Evolutionary conservation across 768 basidiomycete genomes (phyloP).

Genomic region (Pleurotus djamor): DNA sequence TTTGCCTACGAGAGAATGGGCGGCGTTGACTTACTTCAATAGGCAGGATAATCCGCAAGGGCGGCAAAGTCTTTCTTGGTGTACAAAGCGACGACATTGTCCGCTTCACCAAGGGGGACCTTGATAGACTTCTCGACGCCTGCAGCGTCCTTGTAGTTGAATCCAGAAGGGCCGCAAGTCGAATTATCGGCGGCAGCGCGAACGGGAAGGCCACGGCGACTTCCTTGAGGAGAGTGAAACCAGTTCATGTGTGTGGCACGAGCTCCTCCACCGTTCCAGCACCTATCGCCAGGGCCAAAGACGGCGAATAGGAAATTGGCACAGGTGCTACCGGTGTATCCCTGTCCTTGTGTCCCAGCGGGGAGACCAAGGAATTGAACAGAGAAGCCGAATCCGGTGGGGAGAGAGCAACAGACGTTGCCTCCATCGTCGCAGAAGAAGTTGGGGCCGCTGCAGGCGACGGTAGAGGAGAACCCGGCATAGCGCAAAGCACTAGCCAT

Average conservation of each 20-base stretch:
- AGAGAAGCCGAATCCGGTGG: slow-evolving; percentile 6
- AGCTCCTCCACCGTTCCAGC: slow-evolving; percentile 6
- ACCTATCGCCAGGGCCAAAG: background rate
- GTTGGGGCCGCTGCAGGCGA: background rate
- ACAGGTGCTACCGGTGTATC: slow-evolving; percentile 5
- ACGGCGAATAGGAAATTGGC: slow-evolving; percentile 1
- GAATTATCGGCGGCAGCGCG: background rate
- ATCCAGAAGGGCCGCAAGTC: background rate
- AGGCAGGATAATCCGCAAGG: background rate
- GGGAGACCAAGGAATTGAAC: slow-evolving; percentile 3
- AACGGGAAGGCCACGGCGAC: background rate
- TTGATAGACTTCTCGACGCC: background rate
- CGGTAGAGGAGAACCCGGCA: slow-evolving; percentile 5
- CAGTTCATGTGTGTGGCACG: slow-evolving; percentile 6
- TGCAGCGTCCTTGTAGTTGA: background rate
- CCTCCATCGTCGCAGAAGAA: slow-evolving; percentile 6
- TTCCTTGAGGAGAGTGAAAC: slow-evolving; percentile 5
- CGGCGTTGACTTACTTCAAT: background rate
- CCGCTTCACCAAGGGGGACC: background rate
- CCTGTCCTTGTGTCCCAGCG: slow-evolving; percentile 4
- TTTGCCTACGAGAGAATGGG: background rate
- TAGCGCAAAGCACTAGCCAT: background rate
- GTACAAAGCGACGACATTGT: background rate
- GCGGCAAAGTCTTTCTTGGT: background rate
- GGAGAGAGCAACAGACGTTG: background rate